Evolutionary conservation across 2,329 filamentous ascomycete species (phyloP).

Genomic region (Hypoxylon sp.): DNA sequence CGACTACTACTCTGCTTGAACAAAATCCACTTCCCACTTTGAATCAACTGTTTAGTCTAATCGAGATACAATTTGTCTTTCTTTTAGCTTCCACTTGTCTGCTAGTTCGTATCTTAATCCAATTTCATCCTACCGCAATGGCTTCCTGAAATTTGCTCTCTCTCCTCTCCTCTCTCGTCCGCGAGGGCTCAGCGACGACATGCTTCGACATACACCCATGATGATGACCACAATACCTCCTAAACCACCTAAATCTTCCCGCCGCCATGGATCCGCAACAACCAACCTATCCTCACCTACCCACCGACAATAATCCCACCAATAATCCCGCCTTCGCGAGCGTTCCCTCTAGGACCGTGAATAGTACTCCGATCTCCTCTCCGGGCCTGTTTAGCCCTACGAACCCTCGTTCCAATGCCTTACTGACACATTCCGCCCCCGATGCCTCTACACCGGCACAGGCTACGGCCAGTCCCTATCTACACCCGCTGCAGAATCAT

Average conservation of each 20-base stretch:
- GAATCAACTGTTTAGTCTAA: slow-evolving; percentile 23
- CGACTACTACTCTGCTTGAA: slow-evolving; percentile 33
- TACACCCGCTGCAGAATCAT: slow-evolving; percentile 80
- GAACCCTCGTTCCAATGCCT: slow-evolving; percentile 59
- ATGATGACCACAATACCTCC: slow-evolving; percentile 51
- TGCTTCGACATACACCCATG: slow-evolving; percentile 51
- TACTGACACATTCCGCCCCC: slow-evolving; percentile 62
- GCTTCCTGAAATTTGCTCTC: slow-evolving; percentile 29
- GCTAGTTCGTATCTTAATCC: slow-evolving; percentile 25
- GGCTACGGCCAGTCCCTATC: slow-evolving; percentile 69
- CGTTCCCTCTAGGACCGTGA: slow-evolving; percentile 64
- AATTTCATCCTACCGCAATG: slow-evolving; percentile 34
- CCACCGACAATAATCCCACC: slow-evolving; percentile 56
- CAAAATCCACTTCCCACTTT: slow-evolving; percentile 22
- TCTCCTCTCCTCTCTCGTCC: slow-evolving; percentile 28
- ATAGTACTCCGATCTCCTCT: slow-evolving; percentile 72
- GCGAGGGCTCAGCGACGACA: slow-evolving; percentile 48
- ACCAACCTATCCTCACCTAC: slow-evolving; percentile 46
- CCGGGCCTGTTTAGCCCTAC: slow-evolving; percentile 73
- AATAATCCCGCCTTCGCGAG: slow-evolving; percentile 56
- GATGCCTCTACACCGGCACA: slow-evolving; percentile 69
- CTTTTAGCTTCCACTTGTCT: slow-evolving; percentile 16
- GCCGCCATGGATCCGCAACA: slow-evolving; percentile 55
- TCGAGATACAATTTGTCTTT: slow-evolving; percentile 36
- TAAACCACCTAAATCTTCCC: slow-evolving; percentile 46